Conservation (phyloP, 768 basidiomycete species). For the Russula abietina region DNA sequence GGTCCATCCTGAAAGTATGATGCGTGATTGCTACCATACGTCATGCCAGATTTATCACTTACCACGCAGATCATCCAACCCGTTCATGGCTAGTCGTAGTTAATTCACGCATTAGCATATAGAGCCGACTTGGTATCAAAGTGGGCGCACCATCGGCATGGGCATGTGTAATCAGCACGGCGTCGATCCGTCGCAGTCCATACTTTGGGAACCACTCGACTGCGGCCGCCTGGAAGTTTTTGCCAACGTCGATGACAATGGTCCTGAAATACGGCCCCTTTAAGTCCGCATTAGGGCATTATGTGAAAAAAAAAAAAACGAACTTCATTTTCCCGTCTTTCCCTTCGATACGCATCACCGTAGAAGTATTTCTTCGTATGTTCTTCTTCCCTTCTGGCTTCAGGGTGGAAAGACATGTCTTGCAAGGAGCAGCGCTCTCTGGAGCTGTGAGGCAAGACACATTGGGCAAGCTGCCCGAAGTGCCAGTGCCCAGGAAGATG, state of each 20-base stretch:
- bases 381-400: conserved; percentile 75
- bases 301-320: conserved; percentile 32
- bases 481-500: conserved; percentile 81
- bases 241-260: conserved; percentile 78
- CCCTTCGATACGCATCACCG: conserved; percentile 47
- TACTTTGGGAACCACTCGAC: conserved; percentile 63
- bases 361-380: conserved; percentile 76
- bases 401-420: conserved; percentile 62
- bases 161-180: conserved; percentile 78
- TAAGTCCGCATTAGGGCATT: neutral
- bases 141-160: conserved; percentile 64
- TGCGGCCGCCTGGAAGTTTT: conserved; percentile 64
- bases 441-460: conserved; percentile 71
- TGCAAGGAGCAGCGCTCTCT: conserved; percentile 45
- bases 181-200: conserved; percentile 64
- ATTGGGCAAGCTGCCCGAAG: conserved; percentile 65
- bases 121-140: neutral
- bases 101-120: neutral
- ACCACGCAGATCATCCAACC: conserved; percentile 85
- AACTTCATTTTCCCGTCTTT: conserved; percentile 44
- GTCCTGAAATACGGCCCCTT: conserved; percentile 42
- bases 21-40: neutral
- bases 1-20: conserved; percentile 58
- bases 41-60: conserved; percentile 23
- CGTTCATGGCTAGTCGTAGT: conserved; percentile 64